Base-by-base conservation (phyloP, 805 yeast species). In the Wickerhamiella spandovensis region DNA sequence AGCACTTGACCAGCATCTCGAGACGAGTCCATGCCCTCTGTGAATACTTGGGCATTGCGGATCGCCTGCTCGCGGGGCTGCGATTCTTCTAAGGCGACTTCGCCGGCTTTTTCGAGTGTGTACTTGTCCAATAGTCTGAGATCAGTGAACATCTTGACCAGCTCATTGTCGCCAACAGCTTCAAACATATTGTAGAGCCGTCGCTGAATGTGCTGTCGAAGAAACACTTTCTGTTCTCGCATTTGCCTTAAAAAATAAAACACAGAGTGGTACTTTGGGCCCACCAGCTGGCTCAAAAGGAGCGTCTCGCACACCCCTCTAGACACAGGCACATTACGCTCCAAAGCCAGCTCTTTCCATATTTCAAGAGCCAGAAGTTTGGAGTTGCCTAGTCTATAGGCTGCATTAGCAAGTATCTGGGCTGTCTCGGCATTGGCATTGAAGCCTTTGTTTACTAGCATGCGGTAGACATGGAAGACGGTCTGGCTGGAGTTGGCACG, bases 321-420 rank as follows among this genome's bases (percentile, higher is more conserved):
- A 3, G 51, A 43, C 5, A 61, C 59, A 9, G 4, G 24, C 6
- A 61, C 35, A 3, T 39, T 32, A 3, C 37, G n/a, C 8, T 41
- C 21, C 8, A 35, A 12, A 12, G 47, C 46, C 44, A 44, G 38
- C 37, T 63, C 65, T 7, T 47, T 21, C 54, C 59, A 64, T 9
- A 64, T 58, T 21, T 44, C 54, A 42, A 53, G 53, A 22, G 56
- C 43, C 15, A 61, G 54, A 18, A 57, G 55, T 47, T 64, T 62
- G 13, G 66, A 54, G 46, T 62, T 61, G 7, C 65, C 62, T 46
- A 64, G 49, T 13, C 61, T 55, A 42, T 47, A 58, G 3, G 64
- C 63, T 1, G 58, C 48, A 30, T 57, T 58, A 28, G 57, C 56
- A 8, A 58, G 52, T 7, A 58, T 46, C 49, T 53, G 54, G 12